Evolutionary conservation across 768 basidiomycete species (phyloP), one percentile per base, ranked within the genome.

Genomic region (Suillus placidus): DNA sequence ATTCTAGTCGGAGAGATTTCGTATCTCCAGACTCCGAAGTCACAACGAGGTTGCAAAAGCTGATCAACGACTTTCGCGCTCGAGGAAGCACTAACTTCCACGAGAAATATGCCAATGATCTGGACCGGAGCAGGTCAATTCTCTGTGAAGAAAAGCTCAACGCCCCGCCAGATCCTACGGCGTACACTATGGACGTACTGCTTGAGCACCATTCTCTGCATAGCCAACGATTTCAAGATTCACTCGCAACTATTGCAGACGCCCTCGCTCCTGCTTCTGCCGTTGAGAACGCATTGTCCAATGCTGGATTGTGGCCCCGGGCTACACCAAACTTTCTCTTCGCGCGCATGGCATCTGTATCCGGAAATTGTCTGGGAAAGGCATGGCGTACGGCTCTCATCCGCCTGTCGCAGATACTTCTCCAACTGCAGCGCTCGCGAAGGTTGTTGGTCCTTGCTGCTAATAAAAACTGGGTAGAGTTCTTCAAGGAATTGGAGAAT

Each of bases 341-440:
- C 12, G 49, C 62, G 16, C 62, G 66, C 8, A 66, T 80, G 49
- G 68, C 72, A 26, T 70, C 69, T 38, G 42, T 63, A 20, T 65
- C 69, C 18, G 35, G 35, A 6, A 62, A 14, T 9, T 3, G 0
- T 7, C 40, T 73, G n/a, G 38, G 69, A 2, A 23, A 56, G 13
- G 26, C 60, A 23, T 81, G 80, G 80, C 37, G 58, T 40, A 45
- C 66, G 13, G 66, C 52, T 61, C 62, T 81, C n/a, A 65, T 72
- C 20, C 34, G 45, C 14, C 68, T 79, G 23, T 77, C 74, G 6
- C 65, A 71, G 64, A 64, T 64, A 1, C 64, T 77, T 52, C 55
- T 80, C 8, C 63, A 68, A n/a, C 71, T 73, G 38, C 80, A 81
- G 57, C 76, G 74, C 51, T 67, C 76, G 13, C 71, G 73, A 40